phyloP scores from a whole-genome alignment of 129 eudicot species.

The Cynara cardunculus region DNA sequence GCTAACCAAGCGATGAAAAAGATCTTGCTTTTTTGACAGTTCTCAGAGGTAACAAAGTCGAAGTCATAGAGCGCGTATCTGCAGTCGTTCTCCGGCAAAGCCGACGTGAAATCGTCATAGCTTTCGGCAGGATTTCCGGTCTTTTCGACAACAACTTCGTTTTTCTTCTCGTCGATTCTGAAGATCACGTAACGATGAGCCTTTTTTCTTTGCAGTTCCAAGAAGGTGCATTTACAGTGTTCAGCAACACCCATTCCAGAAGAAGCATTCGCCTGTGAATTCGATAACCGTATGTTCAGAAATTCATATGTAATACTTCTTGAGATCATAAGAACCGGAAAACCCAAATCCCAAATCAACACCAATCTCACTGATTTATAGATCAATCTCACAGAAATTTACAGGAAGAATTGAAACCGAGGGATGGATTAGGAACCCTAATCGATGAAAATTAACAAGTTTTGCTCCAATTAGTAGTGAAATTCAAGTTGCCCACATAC shows the following conservation, averaged over 20 bases:
- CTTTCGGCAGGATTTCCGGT: constrained; percentile 81
- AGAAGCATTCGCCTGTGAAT: constrained; percentile 56
- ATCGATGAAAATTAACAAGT: too few relatives aligned
- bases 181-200: constrained; percentile 68
- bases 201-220: constrained; percentile 74
- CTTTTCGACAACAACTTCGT: constrained; percentile 77
- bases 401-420: not conserved
- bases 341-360: not conserved
- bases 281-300: not conserved
- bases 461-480: not conserved
- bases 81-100: constrained; percentile 76
- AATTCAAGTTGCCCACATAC: not conserved
- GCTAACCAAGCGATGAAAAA: constrained; percentile 82
- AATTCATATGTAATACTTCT: not conserved
- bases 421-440: not conserved
- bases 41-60: constrained; percentile 75
- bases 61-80: constrained; percentile 78
- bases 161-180: constrained; percentile 85
- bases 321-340: not conserved
- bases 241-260: constrained; percentile 77
- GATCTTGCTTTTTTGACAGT: constrained; percentile 91
- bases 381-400: not conserved
- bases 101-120: constrained; percentile 66
- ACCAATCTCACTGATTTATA: not conserved
- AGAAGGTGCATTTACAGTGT: constrained; percentile 46